phyloP scores from a whole-genome alignment of 768 basidiomycete species.

The Lactarius deliciosus region DNA sequence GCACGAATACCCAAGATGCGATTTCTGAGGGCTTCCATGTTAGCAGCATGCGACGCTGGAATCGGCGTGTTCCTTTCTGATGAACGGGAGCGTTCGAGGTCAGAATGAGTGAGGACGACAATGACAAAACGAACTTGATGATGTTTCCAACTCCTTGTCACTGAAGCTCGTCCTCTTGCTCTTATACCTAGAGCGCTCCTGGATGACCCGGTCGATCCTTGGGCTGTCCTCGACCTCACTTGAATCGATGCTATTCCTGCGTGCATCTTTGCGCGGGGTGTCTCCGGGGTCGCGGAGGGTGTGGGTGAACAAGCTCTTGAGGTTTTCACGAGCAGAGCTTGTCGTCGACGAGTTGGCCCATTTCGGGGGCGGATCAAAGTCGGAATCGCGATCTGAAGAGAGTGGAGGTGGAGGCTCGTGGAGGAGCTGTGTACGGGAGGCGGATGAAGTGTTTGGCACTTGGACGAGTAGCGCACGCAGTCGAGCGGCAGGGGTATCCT shows the following conservation, averaged over 20 bases:
- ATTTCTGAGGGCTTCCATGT: constrained; percentile 25
- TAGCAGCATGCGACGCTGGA: constrained; percentile 21
- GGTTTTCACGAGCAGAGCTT: constrained; percentile 26
- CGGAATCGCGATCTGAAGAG: constrained; percentile 28
- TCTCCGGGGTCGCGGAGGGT: constrained; percentile 24
- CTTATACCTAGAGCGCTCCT: constrained; percentile 27
- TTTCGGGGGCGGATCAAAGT: constrained; percentile 29
- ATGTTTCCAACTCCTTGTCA: constrained; percentile 28
- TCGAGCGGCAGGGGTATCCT: constrained; percentile 27
- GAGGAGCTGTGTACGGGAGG: constrained; percentile 25
- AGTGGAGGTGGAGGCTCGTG: constrained; percentile 25
- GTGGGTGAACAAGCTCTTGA: constrained; percentile 25
- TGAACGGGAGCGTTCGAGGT: neutral
- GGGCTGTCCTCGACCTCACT: constrained; percentile 31
- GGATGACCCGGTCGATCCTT: constrained; percentile 24
- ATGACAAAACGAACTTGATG: constrained; percentile 24
- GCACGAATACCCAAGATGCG: constrained; percentile 16
- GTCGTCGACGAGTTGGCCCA: constrained; percentile 14
- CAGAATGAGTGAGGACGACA: neutral
- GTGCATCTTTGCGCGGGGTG: constrained; percentile 15
- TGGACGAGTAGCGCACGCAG: constrained; percentile 28
- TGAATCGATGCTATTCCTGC: constrained; percentile 30
- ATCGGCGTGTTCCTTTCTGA: constrained; percentile 14
- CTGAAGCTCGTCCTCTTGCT: constrained; percentile 29
- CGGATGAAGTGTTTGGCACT: constrained; percentile 25